phyloP scores from a whole-genome alignment of 768 basidiomycete genomes.

The Hygrophoropsis aurantiaca region DNA sequence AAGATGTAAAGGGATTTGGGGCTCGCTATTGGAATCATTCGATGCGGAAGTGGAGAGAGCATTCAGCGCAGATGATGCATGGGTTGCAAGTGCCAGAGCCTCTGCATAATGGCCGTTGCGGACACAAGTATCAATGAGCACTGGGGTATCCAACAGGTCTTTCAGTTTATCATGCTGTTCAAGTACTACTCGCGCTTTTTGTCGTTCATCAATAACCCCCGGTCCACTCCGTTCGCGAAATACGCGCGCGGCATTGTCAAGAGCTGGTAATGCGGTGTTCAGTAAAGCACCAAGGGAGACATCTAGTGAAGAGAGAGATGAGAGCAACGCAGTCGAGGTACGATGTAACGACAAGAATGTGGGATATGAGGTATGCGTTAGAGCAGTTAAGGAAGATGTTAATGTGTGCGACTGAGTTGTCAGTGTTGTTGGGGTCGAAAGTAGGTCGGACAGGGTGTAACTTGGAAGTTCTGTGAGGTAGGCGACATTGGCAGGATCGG shows the following conservation, averaged over 20 bases:
- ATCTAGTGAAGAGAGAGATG: constrained; percentile 74
- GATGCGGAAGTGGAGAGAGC: constrained; percentile 47
- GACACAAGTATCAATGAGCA: constrained; percentile 90
- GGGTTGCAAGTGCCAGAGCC: constrained; percentile 80
- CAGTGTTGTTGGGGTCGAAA: constrained; percentile 71
- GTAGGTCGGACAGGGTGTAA: constrained; percentile 65
- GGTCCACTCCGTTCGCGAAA: constrained; percentile 74
- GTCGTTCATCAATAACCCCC: constrained; percentile 68
- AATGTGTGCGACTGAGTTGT: constrained; percentile 84
- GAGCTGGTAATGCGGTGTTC: constrained; percentile 63
- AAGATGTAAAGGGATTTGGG: constrained; percentile 19
- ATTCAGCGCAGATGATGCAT: constrained; percentile 55
- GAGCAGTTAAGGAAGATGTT: constrained; percentile 83
- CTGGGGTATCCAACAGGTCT: constrained; percentile 87
- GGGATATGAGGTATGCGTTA: constrained; percentile 89
- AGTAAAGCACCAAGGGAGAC: constrained; percentile 71
- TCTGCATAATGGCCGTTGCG: constrained; percentile 92
- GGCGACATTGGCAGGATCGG: constrained; percentile 25
- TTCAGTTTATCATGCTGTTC: constrained; percentile 93
- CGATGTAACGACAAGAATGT: constrained; percentile 88
- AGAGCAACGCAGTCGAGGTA: constrained; percentile 70
- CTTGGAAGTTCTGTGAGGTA: constrained; percentile 71
- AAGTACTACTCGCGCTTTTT: constrained; percentile 79
- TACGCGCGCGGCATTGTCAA: constrained; percentile 69
- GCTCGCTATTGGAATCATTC: neutral